A percentile compares a stretch with the other conserved stretches of the same genome.
phyloP scores from a whole-genome alignment of 805 yeast genomes.

The Candida germanica region DNA sequence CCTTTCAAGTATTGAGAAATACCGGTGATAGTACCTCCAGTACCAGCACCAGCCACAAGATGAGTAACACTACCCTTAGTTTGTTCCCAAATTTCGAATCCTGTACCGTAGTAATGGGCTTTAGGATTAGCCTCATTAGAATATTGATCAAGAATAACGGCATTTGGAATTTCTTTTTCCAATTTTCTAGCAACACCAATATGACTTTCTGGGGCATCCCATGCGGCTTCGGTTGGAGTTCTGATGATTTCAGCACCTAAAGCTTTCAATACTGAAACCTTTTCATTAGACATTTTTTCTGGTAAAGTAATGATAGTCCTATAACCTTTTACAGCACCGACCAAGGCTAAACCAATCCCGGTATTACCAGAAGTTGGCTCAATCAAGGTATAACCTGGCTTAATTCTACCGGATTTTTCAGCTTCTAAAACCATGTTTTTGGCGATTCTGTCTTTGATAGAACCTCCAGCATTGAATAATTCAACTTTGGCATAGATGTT shows the following conservation, averaged over 20 bases:
- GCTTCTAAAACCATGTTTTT: conserved; percentile 84
- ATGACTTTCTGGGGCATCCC: conserved; percentile 89
- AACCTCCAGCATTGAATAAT: conserved; percentile 85
- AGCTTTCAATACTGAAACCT: conserved; percentile 83
- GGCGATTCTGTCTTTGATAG: conserved; percentile 87
- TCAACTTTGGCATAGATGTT: conserved; percentile 72
- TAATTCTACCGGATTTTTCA: conserved; percentile 70
- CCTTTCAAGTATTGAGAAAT: conserved; percentile 76
- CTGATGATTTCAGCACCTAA: conserved; percentile 88
- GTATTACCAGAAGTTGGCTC: conserved; percentile 93
- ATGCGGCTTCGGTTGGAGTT: conserved; percentile 90
- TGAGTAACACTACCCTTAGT: conserved; percentile 67
- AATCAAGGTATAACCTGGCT: conserved; percentile 81
- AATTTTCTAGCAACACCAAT: conserved; percentile 82
- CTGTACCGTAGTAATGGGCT: conserved; percentile 84
- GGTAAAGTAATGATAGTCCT: conserved; percentile 85
- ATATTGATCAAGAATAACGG: conserved; percentile 82
- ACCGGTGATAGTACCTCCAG: conserved; percentile 97
- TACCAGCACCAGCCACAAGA: conserved; percentile 89
- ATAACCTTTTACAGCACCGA: conserved; percentile 85
- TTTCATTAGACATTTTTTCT: conserved; percentile 89
- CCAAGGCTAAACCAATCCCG: conserved; percentile 84
- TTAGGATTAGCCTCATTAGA: conserved; percentile 73
- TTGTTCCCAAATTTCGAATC: conserved; percentile 81
- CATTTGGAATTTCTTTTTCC: conserved; percentile 80